Evolutionary conservation across 495 filamentous ascomycete genomes (phyloP), one percentile per base, ranked within the genome.

Genomic region (Xylaria curta): DNA sequence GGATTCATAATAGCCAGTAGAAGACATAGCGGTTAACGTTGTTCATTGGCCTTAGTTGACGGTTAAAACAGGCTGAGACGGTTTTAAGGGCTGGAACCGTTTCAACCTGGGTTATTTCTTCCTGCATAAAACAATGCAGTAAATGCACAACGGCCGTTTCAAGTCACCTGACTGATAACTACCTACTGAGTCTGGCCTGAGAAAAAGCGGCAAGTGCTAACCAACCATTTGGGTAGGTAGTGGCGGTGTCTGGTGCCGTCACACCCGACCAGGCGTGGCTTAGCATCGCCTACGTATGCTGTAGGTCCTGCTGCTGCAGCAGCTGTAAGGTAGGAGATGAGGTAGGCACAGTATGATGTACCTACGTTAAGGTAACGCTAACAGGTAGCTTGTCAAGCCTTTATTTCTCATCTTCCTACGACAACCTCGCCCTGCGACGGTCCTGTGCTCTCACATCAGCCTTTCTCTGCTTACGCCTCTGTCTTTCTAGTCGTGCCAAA

Each of bases 201-300:
- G n/a, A n/a, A n/a, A n/a, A n/a, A n/a, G n/a, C n/a, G n/a, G n/a
- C n/a, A n/a, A n/a, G n/a, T n/a, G n/a, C n/a, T n/a, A 1, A 17
- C 61, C 61, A 64, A 54, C 24, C 12, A 56, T 13, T 31, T 56
- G 17, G 46, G 15, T 54, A 21, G 0, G 15, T 17, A 65, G 62
- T 65, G 62, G 62, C 62, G 31, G 62, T 46, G 62, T 46, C 24
- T 60, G 58, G 44, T 76, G 70, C 75, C 73, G 70, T 76, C 4
- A 64, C 64, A 69, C 73, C 60, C 73, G 75, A 61, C 65, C 59
- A 73, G 69, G 69, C 69, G 74, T 73, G 71, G 73, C 67, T 67
- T 63, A 62, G 47, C 36, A 66, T n/a, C 26, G 33, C 44, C 63
- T 65, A 47, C 12, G 70, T 71, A 75, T 1, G 66, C 12, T 31